phyloP scores from a whole-genome alignment of 75 land plant species.

The Larix kaempferi region DNA sequence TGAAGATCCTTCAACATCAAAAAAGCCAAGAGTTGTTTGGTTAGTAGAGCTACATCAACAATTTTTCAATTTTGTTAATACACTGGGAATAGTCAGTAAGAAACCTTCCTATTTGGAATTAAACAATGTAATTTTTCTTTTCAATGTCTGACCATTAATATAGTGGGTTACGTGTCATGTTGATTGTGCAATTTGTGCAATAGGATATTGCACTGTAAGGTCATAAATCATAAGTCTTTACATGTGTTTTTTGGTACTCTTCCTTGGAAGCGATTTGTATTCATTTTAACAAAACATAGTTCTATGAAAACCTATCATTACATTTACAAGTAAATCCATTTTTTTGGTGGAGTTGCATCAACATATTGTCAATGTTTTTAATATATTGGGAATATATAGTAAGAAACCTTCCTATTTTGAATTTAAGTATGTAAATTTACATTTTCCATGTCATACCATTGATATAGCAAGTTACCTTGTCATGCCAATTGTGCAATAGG shows the following conservation, averaged over 20 bases:
- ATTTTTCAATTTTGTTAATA: constrained; percentile 85
- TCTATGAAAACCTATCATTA: neutral
- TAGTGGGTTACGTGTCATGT: neutral
- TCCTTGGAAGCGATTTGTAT: neutral
- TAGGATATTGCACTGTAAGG: neutral
- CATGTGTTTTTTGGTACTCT: neutral
- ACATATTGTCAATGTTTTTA: constrained; percentile 78
- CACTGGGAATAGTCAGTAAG: constrained; percentile 91
- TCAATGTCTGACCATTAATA: neutral
- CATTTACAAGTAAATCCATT: neutral
- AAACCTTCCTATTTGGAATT: neutral
- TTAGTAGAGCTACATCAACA: constrained; percentile 95
- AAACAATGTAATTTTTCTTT: neutral
- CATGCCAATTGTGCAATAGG: neutral
- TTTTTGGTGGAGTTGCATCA: constrained; percentile 81
- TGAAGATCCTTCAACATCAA: constrained; percentile 63
- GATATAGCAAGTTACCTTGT: neutral
- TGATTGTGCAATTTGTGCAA: neutral
- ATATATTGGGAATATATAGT: constrained; percentile 88
- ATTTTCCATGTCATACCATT: neutral
- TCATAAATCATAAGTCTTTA: too few species aligned
- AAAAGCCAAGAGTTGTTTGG: constrained; percentile 95
- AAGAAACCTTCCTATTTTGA: constrained; percentile 21
- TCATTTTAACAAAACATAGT: neutral
- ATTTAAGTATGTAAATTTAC: neutral